A percentile compares a stretch with the other conserved stretches of the same genome.
Evolutionary conservation across 495 filamentous ascomycete genomes (phyloP).

Genomic region (Wilcoxina mikolae): DNA sequence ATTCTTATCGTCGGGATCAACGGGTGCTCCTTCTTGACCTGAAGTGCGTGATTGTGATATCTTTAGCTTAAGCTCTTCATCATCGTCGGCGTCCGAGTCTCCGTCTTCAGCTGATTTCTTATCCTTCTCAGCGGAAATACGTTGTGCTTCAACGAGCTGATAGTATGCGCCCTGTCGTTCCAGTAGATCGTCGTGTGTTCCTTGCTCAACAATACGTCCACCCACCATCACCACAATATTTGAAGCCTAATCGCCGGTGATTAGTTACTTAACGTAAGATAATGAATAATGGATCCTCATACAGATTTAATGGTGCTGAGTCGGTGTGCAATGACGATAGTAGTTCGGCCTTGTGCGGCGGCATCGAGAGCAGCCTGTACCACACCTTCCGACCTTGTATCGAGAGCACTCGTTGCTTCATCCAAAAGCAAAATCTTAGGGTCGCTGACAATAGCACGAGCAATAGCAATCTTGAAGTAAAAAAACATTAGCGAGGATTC

Average conservation of each 20-base stretch:
- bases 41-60: constrained; percentile 29
- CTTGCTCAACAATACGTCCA: constrained; percentile 79
- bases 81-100: constrained; percentile 33
- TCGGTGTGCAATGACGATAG: constrained; percentile 89
- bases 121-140: constrained; percentile 54
- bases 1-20: constrained; percentile 48
- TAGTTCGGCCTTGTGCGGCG: constrained; percentile 79
- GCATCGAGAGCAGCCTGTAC: constrained; percentile 86
- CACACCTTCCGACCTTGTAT: constrained; percentile 87
- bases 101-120: constrained; percentile 35
- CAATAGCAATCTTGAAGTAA: constrained; percentile 35
- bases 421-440: constrained; percentile 93
- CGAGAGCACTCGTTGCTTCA: constrained; percentile 87
- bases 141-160: constrained; percentile 65
- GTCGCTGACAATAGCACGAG: constrained; percentile 79
- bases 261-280: no score
- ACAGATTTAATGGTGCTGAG: constrained; percentile 81
- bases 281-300: no score
- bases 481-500: constrained; percentile 42
- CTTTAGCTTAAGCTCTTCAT: constrained; percentile 37
- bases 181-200: constrained; percentile 60
- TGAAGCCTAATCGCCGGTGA: constrained; percentile 42
- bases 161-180: constrained; percentile 49
- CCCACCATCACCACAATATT: constrained; percentile 89
- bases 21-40: constrained; percentile 24